These are phyloP conservation scores for Mycena pura DNA, from an alignment of 768 basidiomycete species.

Conservation along the genomic window DNA sequence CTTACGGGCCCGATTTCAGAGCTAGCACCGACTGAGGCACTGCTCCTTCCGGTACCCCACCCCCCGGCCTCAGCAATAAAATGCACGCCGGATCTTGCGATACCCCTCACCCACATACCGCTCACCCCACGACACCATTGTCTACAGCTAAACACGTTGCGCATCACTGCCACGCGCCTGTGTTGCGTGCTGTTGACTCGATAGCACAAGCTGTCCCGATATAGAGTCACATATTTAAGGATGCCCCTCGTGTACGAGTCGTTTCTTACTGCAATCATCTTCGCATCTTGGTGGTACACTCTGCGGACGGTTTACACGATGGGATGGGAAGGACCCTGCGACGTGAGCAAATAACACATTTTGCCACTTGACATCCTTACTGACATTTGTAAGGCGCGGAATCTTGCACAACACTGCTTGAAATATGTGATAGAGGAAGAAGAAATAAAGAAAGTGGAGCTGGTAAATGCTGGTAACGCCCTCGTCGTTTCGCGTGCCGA, in stretches of 20 bases:
- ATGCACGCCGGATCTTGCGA: too few relatives aligned
- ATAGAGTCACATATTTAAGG: too few relatives aligned
- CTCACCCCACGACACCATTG: too few relatives aligned
- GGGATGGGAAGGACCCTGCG: slow-evolving; percentile 9
- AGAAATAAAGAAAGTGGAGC: background rate
- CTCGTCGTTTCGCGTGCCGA: slow-evolving; percentile 9
- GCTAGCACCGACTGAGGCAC: too few relatives aligned
- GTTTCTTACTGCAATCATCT: slow-evolving; percentile 7
- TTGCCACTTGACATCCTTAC: background rate
- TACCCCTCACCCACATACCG: too few relatives aligned
- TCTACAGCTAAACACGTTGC: too few relatives aligned
- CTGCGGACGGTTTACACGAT: slow-evolving; percentile 4
- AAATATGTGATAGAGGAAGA: slow-evolving; percentile 10
- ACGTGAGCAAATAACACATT: slow-evolving; percentile 9
- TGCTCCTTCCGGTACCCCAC: too few relatives aligned
- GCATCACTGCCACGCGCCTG: too few relatives aligned
- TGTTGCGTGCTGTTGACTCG: too few relatives aligned
- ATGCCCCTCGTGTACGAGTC: slow-evolving; percentile 3
- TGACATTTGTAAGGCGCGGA: slow-evolving; percentile 11
- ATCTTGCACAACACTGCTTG: slow-evolving; percentile 18
- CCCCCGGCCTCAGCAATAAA: too few relatives aligned
- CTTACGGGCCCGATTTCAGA: too few relatives aligned
- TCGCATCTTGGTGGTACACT: slow-evolving; percentile 17
- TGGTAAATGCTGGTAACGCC: slow-evolving; percentile 5
- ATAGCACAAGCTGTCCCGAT: too few relatives aligned